phyloP scores from a whole-genome alignment of 2,329 filamentous ascomycete species.

The Colletotrichum sp. region DNA sequence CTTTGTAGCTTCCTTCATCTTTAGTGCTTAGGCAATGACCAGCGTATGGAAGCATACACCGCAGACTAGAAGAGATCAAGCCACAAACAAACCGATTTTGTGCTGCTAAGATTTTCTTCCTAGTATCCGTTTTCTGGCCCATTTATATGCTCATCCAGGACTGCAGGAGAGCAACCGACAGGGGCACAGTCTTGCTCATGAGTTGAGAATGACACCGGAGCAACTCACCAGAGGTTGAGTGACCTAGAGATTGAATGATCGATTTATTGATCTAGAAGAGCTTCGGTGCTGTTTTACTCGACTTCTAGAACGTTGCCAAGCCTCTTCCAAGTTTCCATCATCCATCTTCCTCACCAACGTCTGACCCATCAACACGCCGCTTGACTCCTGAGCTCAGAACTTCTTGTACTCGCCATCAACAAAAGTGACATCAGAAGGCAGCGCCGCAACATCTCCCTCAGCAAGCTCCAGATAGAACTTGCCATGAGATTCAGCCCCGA shows the following conservation, averaged over 20 bases:
- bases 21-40: not conserved
- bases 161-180: no score
- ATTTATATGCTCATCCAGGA: no score
- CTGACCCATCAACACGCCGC: rapidly evolving
- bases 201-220: no score
- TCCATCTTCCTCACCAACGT: not conserved
- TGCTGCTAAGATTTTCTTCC: no score
- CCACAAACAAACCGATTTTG: no score
- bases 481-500: not conserved
- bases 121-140: no score
- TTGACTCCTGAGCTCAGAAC: not conserved
- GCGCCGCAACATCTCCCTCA: not conserved
- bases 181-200: no score
- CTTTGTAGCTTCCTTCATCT: not conserved
- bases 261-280: not conserved
- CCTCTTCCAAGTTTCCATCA: not conserved
- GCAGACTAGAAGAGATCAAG: no score
- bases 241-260: no score
- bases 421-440: conserved; percentile 1
- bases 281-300: not conserved
- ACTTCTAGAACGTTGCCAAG: not conserved
- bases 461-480: conserved; percentile 15
- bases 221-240: no score
- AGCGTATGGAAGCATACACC: no score
- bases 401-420: conserved; percentile 10